Percentiles rank a stretch among this genome's conserved stretches.
Evolutionary conservation across 1,284 basidiomycete species (phyloP).

Genomic region (Vanrija sp.): DNA sequence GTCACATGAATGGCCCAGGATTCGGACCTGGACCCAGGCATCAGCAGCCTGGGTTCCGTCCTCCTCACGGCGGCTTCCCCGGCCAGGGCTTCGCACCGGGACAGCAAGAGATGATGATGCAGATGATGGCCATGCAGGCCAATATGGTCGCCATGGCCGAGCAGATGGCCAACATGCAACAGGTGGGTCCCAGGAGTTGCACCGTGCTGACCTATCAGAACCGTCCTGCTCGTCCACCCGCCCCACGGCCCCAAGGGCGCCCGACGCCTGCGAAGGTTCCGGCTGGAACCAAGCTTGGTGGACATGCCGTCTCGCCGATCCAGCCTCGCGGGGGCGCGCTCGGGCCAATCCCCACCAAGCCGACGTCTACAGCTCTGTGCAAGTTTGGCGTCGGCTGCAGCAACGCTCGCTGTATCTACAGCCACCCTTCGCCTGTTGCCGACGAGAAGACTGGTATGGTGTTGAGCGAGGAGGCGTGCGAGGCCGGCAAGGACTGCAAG

Average conservation of each 20-base stretch:
- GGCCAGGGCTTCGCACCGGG: conserved; percentile 26
- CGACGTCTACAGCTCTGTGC: conserved; percentile 60
- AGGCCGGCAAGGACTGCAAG: conserved; percentile 73
- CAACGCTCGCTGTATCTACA: conserved; percentile 78
- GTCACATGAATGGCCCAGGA: conserved; percentile 8
- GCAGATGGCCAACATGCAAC: conserved; percentile 47
- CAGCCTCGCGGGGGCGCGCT: conserved; percentile 21
- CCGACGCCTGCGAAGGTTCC: conserved; percentile 29
- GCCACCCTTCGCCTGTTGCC: conserved; percentile 86
- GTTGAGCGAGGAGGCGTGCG: conserved; percentile 79
- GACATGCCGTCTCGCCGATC: conserved; percentile 30
- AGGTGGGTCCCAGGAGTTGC: conserved; percentile 18
- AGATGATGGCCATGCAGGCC: conserved; percentile 51
- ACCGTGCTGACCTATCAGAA: conserved; percentile 6
- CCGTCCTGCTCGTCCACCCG: conserved; percentile 5
- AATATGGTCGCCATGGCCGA: conserved; percentile 50
- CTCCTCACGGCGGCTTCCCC: conserved; percentile 7
- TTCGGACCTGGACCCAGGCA: conserved; percentile 15
- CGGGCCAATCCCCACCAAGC: conserved; percentile 47
- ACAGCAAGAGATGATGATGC: conserved; percentile 49
- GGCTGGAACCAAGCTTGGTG: conserved; percentile 35
- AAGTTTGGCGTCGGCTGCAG: conserved; percentile 85
- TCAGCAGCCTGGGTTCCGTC: conserved; percentile 6
- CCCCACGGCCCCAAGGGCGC: background rate
- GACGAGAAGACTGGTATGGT: conserved; percentile 89